Evolutionary conservation across 2,329 filamentous ascomycete species (phyloP).

Genomic region (Chaetothyriales sp.): DNA sequence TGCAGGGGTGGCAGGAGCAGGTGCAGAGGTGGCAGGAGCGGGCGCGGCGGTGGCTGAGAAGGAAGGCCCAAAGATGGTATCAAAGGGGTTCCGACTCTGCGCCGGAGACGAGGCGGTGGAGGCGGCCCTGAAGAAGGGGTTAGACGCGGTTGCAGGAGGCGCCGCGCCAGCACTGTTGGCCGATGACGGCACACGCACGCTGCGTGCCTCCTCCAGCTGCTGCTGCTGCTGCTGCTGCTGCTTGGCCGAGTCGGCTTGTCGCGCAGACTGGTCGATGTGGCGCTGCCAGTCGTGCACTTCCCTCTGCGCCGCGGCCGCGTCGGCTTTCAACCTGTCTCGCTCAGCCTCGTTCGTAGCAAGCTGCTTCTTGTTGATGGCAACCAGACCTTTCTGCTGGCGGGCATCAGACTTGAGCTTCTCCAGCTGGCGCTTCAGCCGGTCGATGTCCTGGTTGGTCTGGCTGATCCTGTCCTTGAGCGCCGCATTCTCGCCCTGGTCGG

Average conservation of each 20-base stretch:
- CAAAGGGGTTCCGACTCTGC: constrained; percentile 49
- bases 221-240: constrained; percentile 15
- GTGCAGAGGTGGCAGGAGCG: constrained; percentile 33
- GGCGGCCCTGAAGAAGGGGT: constrained; percentile 76
- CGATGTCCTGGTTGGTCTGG: constrained; percentile 66
- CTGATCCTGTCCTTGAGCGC: constrained; percentile 78
- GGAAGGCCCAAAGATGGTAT: constrained; percentile 70
- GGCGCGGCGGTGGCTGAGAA: constrained; percentile 37
- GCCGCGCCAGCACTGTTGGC: constrained; percentile 7
- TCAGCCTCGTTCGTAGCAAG: constrained; percentile 77
- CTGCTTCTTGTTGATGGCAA: constrained; percentile 98
- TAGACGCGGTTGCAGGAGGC: constrained; percentile 50
- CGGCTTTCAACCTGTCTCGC: constrained; percentile 70
- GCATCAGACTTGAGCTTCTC: constrained; percentile 89
- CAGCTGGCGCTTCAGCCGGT: constrained; percentile 72
- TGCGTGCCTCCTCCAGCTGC: constrained; percentile 14
- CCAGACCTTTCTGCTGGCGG: constrained; percentile 87
- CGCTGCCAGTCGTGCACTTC: constrained; percentile 46
- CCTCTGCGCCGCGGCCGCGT: constrained; percentile 56
- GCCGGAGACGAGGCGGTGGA: constrained; percentile 31
- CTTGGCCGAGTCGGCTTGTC: constrained; percentile 31
- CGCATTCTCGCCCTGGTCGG: constrained; percentile 79
- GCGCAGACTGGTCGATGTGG: constrained; percentile 30
- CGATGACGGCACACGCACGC: constrained; percentile 9
- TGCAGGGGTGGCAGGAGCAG: constrained; percentile 29